Conservation (phyloP, 2,329 filamentous ascomycete species). For the Hirsutella minnesotensis region DNA sequence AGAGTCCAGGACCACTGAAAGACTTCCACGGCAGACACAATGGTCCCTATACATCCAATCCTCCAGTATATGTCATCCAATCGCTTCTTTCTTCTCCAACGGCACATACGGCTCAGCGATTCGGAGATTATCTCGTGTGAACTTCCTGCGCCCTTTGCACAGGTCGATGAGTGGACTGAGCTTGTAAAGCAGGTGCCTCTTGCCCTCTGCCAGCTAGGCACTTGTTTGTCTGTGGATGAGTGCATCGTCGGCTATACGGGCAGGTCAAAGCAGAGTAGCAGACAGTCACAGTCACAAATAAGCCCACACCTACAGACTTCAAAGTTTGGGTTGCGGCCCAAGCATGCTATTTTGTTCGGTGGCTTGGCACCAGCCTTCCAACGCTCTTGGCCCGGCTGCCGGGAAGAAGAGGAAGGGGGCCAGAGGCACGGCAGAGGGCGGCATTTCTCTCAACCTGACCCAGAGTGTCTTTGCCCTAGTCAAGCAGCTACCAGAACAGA, state of each 20-base stretch:
- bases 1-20: constrained; percentile 11
- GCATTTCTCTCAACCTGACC: not conserved
- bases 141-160: not conserved
- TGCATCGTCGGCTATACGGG: not conserved
- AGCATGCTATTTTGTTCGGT: not conserved
- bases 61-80: not conserved
- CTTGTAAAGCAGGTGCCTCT: not conserved
- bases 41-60: not conserved
- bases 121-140: not conserved
- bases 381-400: not conserved
- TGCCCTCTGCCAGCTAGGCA: not conserved
- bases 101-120: not conserved
- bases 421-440: not conserved
- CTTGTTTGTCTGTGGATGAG: not conserved
- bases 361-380: not conserved
- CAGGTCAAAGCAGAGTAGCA: not conserved
- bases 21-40: not conserved
- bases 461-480: not conserved
- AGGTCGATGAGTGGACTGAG: not conserved
- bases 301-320: not conserved
- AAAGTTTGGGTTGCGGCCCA: not conserved
- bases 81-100: not conserved
- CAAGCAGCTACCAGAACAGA: not conserved
- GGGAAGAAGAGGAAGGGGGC: not conserved
- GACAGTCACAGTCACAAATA: not conserved